Percentiles rank a stretch among this genome's conserved stretches.
These are phyloP conservation scores for Tricholoma sp. DNA, from an alignment of 768 basidiomycete species.

Conservation along the genomic window DNA sequence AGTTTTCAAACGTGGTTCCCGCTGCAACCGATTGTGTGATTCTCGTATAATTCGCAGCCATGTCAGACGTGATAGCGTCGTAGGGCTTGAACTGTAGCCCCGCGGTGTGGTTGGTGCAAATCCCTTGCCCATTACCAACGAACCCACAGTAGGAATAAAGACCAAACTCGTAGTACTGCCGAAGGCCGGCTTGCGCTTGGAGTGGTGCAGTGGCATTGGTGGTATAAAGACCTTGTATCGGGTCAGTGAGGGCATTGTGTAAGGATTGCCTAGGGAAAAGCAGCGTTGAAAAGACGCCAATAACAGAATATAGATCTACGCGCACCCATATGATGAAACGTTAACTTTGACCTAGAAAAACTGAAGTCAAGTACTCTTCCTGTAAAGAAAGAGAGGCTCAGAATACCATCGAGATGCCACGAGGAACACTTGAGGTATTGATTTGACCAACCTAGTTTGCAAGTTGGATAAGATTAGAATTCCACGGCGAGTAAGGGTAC, in stretches of 20 bases:
- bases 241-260: constrained; percentile 44
- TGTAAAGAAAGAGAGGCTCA: constrained; percentile 1
- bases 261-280: constrained; percentile 46
- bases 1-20: constrained; percentile 51
- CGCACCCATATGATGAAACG: constrained; percentile 67
- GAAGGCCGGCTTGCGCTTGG: constrained; percentile 49
- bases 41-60: constrained; percentile 56
- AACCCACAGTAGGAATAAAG: constrained; percentile 79
- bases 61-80: constrained; percentile 58
- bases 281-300: constrained; percentile 2
- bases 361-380: not conserved
- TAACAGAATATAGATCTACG: constrained; percentile 14
- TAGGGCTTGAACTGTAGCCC: constrained; percentile 65
- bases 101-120: constrained; percentile 57
- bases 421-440: constrained; percentile 69
- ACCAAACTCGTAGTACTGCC: constrained; percentile 74
- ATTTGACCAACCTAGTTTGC: constrained; percentile 71
- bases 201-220: constrained; percentile 60
- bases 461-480: constrained; percentile 15
- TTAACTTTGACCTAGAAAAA: constrained; percentile 57
- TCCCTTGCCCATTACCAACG: constrained; percentile 51
- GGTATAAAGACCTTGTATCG: constrained; percentile 63
- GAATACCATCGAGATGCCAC: constrained; percentile 67
- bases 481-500: constrained; percentile 20
- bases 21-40: constrained; percentile 50